Percentiles rank a stretch among this genome's conserved stretches.
Evolutionary conservation across 2,329 filamentous ascomycete genomes (phyloP).

Genomic region (Dissoconium aciculare): DNA sequence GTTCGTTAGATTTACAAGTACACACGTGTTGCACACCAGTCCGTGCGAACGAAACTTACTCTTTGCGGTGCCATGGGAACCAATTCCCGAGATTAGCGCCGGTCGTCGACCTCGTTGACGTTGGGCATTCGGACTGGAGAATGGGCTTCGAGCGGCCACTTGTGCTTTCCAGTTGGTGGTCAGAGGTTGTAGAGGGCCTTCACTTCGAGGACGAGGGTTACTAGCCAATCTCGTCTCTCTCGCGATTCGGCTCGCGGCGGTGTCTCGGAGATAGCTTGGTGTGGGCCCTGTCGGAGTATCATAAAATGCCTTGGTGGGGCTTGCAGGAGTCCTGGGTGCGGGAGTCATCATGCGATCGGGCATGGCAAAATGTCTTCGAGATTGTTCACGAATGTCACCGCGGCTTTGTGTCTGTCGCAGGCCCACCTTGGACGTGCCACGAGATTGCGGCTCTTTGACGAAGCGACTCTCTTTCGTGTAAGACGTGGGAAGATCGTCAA

Average conservation of each 20-base stretch:
- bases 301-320: constrained; percentile 31
- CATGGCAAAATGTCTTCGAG: constrained; percentile 15
- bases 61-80: constrained; percentile 55
- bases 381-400: constrained; percentile 18
- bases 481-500: constrained; percentile 90
- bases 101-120: constrained; percentile 44
- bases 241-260: constrained; percentile 49
- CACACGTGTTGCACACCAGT: no score
- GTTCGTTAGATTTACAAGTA: no score
- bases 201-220: constrained; percentile 27
- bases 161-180: constrained; percentile 47
- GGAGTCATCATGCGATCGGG: constrained; percentile 35
- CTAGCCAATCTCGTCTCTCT: constrained; percentile 39
- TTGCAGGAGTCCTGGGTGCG: constrained; percentile 39
- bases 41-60: no score
- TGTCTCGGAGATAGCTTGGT: constrained; percentile 52
- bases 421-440: constrained; percentile 45
- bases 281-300: constrained; percentile 27
- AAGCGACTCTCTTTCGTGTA: constrained; percentile 66
- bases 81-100: constrained; percentile 75
- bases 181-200: constrained; percentile 37
- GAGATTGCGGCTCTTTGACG: constrained; percentile 60
- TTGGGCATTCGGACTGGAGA: constrained; percentile 35
- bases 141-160: constrained; percentile 36
- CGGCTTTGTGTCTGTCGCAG: constrained; percentile 18